Percentiles rank a stretch among this genome's conserved stretches.
phyloP scores from a whole-genome alignment of 2,329 filamentous ascomycete genomes.

The Coniochaeta sp. region DNA sequence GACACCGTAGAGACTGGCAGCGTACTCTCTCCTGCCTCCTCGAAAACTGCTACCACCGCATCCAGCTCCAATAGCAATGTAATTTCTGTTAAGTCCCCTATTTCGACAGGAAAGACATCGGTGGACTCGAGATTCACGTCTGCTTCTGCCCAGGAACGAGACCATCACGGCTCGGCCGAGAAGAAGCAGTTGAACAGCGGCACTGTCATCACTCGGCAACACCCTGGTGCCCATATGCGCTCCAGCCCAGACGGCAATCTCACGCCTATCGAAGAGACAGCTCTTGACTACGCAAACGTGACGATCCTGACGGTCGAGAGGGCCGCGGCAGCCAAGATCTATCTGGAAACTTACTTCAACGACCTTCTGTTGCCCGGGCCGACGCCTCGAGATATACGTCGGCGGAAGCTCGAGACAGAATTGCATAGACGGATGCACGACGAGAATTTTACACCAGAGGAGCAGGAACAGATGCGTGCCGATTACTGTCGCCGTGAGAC shows the following conservation, averaged over 20 bases:
- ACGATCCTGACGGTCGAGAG: constrained; percentile 62
- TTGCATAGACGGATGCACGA: constrained; percentile 41
- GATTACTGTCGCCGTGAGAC: constrained; percentile 62
- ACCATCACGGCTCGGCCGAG: background rate
- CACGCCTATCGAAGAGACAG: constrained; percentile 25
- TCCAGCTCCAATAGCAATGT: constrained; percentile 14
- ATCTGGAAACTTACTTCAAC: constrained; percentile 78
- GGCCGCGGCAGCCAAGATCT: constrained; percentile 74
- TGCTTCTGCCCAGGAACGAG: constrained; percentile 13
- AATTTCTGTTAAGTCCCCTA: constrained; percentile 12
- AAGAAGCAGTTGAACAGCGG: constrained; percentile 11
- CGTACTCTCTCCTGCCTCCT: background rate
- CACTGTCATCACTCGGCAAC: constrained; percentile 13
- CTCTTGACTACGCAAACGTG: constrained; percentile 18
- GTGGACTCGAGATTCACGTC: constrained; percentile 31
- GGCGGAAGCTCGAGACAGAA: constrained; percentile 53
- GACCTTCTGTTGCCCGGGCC: constrained; percentile 48
- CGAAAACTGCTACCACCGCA: constrained; percentile 3
- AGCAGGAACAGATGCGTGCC: constrained; percentile 44
- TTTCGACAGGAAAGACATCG: constrained; percentile 28
- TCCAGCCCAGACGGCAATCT: constrained; percentile 20
- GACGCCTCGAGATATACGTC: constrained; percentile 53
- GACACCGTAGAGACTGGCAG: background rate
- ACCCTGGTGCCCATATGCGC: constrained; percentile 10
- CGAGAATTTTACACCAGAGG: constrained; percentile 40